These are phyloP conservation scores for Desmodesmus armatus DNA, from an alignment of 139 green algal species.

Conservation along the genomic window DNA sequence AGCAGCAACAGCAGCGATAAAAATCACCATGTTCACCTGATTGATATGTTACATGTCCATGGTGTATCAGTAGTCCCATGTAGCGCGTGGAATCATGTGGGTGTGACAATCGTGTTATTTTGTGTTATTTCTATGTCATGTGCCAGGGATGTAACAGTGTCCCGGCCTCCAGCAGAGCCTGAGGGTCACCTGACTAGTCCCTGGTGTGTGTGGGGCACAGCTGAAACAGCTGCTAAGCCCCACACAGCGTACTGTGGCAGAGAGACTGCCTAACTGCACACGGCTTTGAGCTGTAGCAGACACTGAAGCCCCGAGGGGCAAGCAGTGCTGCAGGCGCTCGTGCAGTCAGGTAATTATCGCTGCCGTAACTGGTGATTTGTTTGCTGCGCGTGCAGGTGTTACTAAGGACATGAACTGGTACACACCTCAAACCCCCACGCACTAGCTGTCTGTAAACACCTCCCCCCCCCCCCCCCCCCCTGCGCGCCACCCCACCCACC, in stretches of 20 bases:
- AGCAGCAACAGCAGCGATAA: not conserved
- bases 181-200: constrained; percentile 42
- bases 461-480: too few relatives aligned
- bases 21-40: too few relatives aligned
- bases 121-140: not conserved
- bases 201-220: not conserved
- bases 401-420: too few relatives aligned
- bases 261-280: constrained; percentile 50
- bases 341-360: constrained; percentile 48
- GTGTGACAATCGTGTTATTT: too few relatives aligned
- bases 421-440: too few relatives aligned
- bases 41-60: not conserved
- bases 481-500: too few relatives aligned
- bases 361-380: not conserved
- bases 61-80: too few relatives aligned
- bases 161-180: constrained; percentile 26
- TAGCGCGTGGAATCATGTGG: too few relatives aligned
- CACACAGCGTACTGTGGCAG: constrained; percentile 40
- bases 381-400: too few relatives aligned
- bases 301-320: not conserved
- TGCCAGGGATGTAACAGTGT: constrained; percentile 38
- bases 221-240: not conserved
- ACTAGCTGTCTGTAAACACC: too few relatives aligned
- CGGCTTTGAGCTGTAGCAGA: not conserved
- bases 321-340: too few relatives aligned